Evolutionary conservation across 139 green algal species (phyloP).

Genomic region (Chlamydomonas urium): DNA sequence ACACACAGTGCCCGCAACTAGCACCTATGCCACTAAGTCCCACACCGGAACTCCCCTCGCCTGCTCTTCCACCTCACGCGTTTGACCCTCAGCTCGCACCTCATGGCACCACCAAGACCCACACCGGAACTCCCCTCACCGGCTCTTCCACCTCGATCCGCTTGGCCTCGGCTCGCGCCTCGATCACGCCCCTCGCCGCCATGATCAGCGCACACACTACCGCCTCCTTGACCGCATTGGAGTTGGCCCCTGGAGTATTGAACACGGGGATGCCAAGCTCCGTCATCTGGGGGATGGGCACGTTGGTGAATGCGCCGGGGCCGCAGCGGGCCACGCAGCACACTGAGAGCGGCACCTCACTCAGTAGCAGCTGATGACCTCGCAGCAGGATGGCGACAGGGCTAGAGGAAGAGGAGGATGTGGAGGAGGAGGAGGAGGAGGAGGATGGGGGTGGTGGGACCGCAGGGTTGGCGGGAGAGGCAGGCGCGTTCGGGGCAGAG

Average conservation of each 20-base stretch:
- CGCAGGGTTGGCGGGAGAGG: constrained; percentile 29
- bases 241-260: constrained; percentile 53
- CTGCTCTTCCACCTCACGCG: neutral
- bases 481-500: no score
- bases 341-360: constrained; percentile 13
- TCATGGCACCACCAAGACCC: neutral
- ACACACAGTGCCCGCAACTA: no score
- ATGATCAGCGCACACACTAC: constrained; percentile 43
- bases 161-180: constrained; percentile 41
- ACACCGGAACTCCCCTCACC: neutral
- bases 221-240: constrained; percentile 54
- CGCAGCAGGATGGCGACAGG: constrained; percentile 57
- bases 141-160: constrained; percentile 48
- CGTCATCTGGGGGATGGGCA: constrained; percentile 44
- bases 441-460: constrained; percentile 40
- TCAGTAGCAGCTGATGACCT: constrained; percentile 44
- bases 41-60: no score
- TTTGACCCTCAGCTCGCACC: no score
- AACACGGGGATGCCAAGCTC: constrained; percentile 54
- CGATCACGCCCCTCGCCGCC: constrained; percentile 39
- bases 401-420: no score
- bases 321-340: constrained; percentile 50
- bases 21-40: no score
- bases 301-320: constrained; percentile 51
- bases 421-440: constrained; percentile 43